A percentile compares a stretch with the other conserved stretches of the same genome.
phyloP scores from a whole-genome alignment of 1,284 basidiomycete species.

The Malassezia yamatoensis region DNA sequence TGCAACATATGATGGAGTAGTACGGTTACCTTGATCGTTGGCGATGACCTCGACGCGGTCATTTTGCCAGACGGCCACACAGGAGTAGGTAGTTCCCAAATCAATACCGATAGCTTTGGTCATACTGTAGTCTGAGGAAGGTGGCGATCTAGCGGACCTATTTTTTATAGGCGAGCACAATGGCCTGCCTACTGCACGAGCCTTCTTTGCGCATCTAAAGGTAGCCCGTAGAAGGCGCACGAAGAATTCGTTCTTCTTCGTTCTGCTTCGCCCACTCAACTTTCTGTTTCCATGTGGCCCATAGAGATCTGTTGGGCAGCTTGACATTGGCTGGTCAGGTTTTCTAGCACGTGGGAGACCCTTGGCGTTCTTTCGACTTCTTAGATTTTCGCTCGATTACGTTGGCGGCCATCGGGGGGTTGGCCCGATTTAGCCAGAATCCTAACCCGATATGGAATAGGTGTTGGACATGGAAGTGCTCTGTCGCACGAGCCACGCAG shows the following conservation, averaged over 20 bases:
- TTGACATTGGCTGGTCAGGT: neutral
- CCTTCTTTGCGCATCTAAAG: neutral
- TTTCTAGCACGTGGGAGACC: neutral
- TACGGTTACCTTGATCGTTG: conserved; percentile 95
- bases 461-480: no score
- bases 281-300: no score
- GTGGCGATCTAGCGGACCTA: neutral
- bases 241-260: conserved; percentile 16
- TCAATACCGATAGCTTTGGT: conserved; percentile 83
- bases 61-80: conserved; percentile 82
- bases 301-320: no score
- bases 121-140: conserved; percentile 19
- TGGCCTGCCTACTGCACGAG: neutral
- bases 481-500: no score
- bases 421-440: no score
- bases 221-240: conserved; percentile 16
- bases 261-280: conserved; percentile 6
- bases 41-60: conserved; percentile 86
- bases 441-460: no score
- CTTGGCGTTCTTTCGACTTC: no score
- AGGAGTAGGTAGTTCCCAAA: conserved; percentile 65
- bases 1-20: conserved; percentile 61
- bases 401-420: no score
- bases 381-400: no score
- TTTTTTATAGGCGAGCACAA: conserved; percentile 10